Evolutionary conservation across 2,329 filamentous ascomycete genomes (phyloP).

Genomic region (Beauveria medogensis): DNA sequence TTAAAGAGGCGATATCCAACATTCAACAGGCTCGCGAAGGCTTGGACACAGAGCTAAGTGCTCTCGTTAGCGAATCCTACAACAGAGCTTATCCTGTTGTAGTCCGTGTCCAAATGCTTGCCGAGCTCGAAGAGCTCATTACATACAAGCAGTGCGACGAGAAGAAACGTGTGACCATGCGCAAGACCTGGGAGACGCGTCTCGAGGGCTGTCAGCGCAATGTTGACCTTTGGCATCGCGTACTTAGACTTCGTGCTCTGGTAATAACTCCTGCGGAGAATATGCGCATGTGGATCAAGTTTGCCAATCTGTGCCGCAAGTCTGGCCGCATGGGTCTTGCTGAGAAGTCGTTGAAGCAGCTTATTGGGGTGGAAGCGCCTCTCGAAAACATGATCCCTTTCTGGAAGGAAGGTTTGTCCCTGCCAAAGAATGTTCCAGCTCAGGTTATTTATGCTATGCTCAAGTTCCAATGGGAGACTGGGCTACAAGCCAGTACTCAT

Average conservation of each 20-base stretch:
- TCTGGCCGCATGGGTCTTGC: slow-evolving; percentile 89
- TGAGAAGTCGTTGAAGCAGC: slow-evolving; percentile 85
- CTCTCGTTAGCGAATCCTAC: slow-evolving; percentile 95
- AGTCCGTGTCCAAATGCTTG: slow-evolving; percentile 96
- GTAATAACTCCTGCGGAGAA: slow-evolving; percentile 90
- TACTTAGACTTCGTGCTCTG: slow-evolving; percentile 88
- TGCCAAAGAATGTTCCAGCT: slow-evolving; percentile 47
- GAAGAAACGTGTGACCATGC: slow-evolving; percentile 84
- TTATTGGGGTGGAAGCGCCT: slow-evolving; percentile 66
- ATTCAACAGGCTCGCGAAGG: slow-evolving; percentile 90
- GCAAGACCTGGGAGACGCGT: slow-evolving; percentile 90
- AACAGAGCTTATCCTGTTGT: slow-evolving; percentile 97
- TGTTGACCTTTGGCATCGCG: slow-evolving; percentile 96
- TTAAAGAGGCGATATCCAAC: slow-evolving; percentile 79
- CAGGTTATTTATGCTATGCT: slow-evolving; percentile 93
- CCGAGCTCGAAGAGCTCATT: slow-evolving; percentile 96
- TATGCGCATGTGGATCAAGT: slow-evolving; percentile 99
- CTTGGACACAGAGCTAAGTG: slow-evolving; percentile 90
- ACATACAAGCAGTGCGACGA: slow-evolving; percentile 91
- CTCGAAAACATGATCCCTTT: slow-evolving; percentile 54
- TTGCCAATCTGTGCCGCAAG: slow-evolving; percentile 95
- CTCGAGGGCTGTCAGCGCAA: slow-evolving; percentile 93
- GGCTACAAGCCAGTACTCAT: slow-evolving; percentile 47
- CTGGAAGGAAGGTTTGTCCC: slow-evolving; percentile 35
- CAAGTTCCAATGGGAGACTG: slow-evolving; percentile 92